Evolutionary conservation across 2,329 filamentous ascomycete genomes (phyloP).

Genomic region (Cladosporium sp.): DNA sequence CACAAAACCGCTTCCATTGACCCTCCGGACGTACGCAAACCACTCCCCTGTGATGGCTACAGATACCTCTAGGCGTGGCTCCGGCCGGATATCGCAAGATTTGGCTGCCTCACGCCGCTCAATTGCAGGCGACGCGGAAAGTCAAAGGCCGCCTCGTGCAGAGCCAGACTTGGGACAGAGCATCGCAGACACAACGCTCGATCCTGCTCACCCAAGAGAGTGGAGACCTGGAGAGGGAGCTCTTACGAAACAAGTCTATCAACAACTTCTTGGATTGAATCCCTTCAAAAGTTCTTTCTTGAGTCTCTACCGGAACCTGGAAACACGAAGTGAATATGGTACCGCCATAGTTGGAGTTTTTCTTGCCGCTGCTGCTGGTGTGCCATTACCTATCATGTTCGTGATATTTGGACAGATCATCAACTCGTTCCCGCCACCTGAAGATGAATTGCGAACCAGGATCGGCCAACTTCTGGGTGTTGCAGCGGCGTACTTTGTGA

Average conservation of each 20-base stretch:
- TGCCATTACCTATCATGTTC: constrained; percentile 39
- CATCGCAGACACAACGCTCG: constrained; percentile 17
- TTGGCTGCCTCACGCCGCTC: constrained; percentile 4
- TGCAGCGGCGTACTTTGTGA: constrained; percentile 46
- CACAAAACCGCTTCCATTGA: too few relatives aligned
- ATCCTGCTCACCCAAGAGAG: constrained; percentile 19
- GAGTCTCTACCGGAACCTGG: constrained; percentile 43
- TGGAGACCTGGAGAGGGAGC: constrained; percentile 12
- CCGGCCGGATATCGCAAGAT: constrained; percentile 3
- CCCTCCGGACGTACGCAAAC: not conserved
- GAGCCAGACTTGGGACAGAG: constrained; percentile 5
- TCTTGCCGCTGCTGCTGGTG: constrained; percentile 36
- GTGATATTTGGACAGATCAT: constrained; percentile 48
- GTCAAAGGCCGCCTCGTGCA: not conserved
- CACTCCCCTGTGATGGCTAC: not conserved
- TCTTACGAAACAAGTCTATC: constrained; percentile 17
- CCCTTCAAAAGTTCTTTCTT: constrained; percentile 48
- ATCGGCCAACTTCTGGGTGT: constrained; percentile 43
- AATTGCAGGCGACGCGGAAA: constrained; percentile 1
- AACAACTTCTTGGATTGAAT: constrained; percentile 39
- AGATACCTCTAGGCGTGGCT: not conserved
- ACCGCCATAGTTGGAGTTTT: constrained; percentile 34
- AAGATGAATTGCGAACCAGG: constrained; percentile 39
- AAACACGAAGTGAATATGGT: constrained; percentile 35
- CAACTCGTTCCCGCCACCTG: constrained; percentile 46